These are phyloP conservation scores for Calonectria ilicicola DNA, from an alignment of 2,329 filamentous ascomycete genomes.

Conservation along the genomic window DNA sequence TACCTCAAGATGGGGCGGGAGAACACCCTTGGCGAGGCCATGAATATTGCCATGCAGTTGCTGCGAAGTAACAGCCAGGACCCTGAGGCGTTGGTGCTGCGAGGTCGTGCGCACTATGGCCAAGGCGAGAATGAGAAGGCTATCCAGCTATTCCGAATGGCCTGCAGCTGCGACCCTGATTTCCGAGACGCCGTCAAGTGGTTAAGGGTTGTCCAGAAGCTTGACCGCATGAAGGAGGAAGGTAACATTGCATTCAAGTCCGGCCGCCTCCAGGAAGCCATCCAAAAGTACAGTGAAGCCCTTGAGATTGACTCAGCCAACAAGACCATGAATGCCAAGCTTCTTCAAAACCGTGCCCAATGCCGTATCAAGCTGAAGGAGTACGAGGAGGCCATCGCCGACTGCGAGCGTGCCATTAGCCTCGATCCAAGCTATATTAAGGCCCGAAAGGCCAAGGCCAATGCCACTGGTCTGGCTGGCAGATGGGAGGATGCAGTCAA, in stretches of 20 bases:
- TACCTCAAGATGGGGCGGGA: slow-evolving; percentile 92
- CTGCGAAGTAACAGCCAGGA: slow-evolving; percentile 90
- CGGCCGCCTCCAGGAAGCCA: slow-evolving; percentile 81
- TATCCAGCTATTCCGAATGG: slow-evolving; percentile 90
- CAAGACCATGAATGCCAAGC: slow-evolving; percentile 93
- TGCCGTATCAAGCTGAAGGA: slow-evolving; percentile 87
- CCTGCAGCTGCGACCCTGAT: slow-evolving; percentile 90
- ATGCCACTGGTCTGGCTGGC: slow-evolving; percentile 85
- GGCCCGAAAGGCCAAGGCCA: slow-evolving; percentile 93
- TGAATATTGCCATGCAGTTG: slow-evolving; percentile 90
- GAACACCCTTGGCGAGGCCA: slow-evolving; percentile 90
- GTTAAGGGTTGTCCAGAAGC: slow-evolving; percentile 88
- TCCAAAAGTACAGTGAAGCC: slow-evolving; percentile 86
- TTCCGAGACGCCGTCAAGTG: slow-evolving; percentile 90
- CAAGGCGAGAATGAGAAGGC: slow-evolving; percentile 97
- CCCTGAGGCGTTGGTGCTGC: slow-evolving; percentile 90
- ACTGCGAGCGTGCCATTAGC: slow-evolving; percentile 86
- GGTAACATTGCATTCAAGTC: slow-evolving; percentile 93
- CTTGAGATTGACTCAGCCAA: slow-evolving; percentile 88
- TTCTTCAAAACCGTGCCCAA: slow-evolving; percentile 92
- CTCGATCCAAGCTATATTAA: slow-evolving; percentile 90
- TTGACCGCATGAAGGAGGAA: slow-evolving; percentile 93
- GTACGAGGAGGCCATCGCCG: slow-evolving; percentile 82
- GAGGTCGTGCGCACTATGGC: slow-evolving; percentile 87
- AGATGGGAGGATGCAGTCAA: slow-evolving; percentile 93